phyloP scores from a whole-genome alignment of 2,329 filamentous ascomycete species.

The Trichoderma sp. region DNA sequence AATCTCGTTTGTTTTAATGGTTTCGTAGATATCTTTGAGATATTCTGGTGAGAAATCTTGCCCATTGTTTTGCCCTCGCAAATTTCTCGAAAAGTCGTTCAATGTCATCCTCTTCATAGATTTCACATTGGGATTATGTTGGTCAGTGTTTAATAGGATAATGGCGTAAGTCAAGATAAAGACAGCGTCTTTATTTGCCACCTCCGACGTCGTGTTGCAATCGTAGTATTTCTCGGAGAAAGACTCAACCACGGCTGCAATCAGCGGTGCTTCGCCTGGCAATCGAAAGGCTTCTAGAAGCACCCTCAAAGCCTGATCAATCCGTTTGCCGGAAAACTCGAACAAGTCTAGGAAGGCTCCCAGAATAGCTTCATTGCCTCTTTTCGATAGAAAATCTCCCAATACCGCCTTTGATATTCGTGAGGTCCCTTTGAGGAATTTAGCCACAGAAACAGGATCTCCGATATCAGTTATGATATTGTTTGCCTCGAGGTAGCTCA shows the following conservation, averaged over 20 bases:
- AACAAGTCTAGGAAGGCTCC: conserved; percentile 84
- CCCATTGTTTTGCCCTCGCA: conserved; percentile 86
- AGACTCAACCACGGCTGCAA: conserved; percentile 84
- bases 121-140: conserved; percentile 90
- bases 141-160: conserved; percentile 96
- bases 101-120: conserved; percentile 79
- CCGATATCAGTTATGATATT: conserved; percentile 78
- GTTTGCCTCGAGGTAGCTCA: conserved; percentile 81
- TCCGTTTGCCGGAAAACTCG: conserved; percentile 80
- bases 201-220: conserved; percentile 67
- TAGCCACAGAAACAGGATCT: conserved; percentile 77
- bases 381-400: conserved; percentile 92
- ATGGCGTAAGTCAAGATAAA: conserved; percentile 94
- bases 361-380: conserved; percentile 80
- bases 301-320: conserved; percentile 85
- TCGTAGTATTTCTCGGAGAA: conserved; percentile 86
- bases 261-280: conserved; percentile 88
- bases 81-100: conserved; percentile 79
- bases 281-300: conserved; percentile 91
- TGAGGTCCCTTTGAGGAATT: conserved; percentile 83
- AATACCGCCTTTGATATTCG: conserved; percentile 87
- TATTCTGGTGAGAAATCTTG: conserved; percentile 84
- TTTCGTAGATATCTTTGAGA: conserved; percentile 82
- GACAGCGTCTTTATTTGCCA: conserved; percentile 83
- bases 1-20: conserved; percentile 91